Percentiles rank a stretch among this genome's conserved stretches.
Conservation (phyloP, 1,139 yeast species). For the Suhomyces atakaporum region DNA sequence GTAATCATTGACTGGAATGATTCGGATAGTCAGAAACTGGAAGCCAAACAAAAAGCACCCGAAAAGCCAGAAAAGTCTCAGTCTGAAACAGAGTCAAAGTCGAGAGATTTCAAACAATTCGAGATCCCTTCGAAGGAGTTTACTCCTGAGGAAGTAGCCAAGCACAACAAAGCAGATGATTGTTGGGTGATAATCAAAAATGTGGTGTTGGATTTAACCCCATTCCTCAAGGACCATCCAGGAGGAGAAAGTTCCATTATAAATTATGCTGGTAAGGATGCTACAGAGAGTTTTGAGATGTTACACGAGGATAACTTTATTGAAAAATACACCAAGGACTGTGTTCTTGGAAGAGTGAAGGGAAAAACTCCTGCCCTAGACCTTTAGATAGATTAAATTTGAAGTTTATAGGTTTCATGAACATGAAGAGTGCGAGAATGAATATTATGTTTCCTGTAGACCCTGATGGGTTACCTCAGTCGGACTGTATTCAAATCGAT, state of each 20-base stretch:
- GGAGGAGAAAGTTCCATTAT: conserved; percentile 80
- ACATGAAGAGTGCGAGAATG: too few species aligned
- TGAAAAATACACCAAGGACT: conserved; percentile 46
- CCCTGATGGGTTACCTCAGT: too few species aligned
- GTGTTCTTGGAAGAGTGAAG: conserved; percentile 53
- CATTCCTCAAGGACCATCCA: conserved; percentile 79
- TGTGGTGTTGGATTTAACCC: conserved; percentile 80
- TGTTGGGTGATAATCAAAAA: conserved; percentile 91
- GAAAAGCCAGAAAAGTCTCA: not conserved
- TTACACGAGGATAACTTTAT: conserved; percentile 57
- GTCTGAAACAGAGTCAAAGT: not conserved
- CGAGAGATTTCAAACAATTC: conserved; percentile 18
- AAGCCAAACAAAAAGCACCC: not conserved
- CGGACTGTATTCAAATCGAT: too few species aligned
- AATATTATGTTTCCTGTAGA: too few species aligned
- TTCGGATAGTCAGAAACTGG: not conserved
- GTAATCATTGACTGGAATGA: conserved; percentile 34
- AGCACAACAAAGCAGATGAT: conserved; percentile 61
- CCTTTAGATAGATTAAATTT: conserved; percentile 16
- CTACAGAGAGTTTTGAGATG: conserved; percentile 77
- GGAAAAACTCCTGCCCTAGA: conserved; percentile 46
- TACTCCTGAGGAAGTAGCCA: conserved; percentile 57
- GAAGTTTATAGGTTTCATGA: conserved; percentile 4
- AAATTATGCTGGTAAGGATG: conserved; percentile 87
- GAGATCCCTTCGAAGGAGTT: conserved; percentile 46